Evolutionary conservation across 2,329 filamentous ascomycete genomes (phyloP).

Genomic region (Blastomyces emzantsi): DNA sequence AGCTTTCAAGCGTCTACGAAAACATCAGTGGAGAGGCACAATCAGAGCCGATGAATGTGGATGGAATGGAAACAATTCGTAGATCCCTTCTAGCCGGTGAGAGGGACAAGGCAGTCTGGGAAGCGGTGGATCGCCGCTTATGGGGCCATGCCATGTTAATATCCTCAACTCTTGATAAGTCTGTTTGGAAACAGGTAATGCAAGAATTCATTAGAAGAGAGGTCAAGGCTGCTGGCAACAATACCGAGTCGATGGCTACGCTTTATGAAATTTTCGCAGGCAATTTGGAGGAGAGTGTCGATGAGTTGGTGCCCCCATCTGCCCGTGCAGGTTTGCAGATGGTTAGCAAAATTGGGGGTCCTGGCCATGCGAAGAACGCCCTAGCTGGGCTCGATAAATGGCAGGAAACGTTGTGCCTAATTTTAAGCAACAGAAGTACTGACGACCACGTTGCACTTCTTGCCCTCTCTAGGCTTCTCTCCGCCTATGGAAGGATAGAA

Average conservation of each 20-base stretch:
- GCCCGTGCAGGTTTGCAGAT: constrained; percentile 88
- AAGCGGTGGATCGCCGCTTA: constrained; percentile 80
- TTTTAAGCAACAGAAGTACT: constrained; percentile 77
- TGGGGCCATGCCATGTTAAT: constrained; percentile 97
- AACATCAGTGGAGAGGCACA: constrained; percentile 18
- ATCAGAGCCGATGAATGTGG: constrained; percentile 10
- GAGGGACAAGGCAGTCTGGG: constrained; percentile 85
- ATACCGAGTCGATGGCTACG: constrained; percentile 79
- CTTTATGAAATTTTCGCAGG: constrained; percentile 91
- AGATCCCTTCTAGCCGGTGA: constrained; percentile 62
- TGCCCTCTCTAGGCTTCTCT: constrained; percentile 70
- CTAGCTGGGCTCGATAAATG: constrained; percentile 85
- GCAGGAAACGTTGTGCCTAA: constrained; percentile 78
- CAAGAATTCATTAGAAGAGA: constrained; percentile 95
- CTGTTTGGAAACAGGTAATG: constrained; percentile 81
- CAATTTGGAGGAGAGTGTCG: constrained; percentile 87
- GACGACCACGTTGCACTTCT: constrained; percentile 70
- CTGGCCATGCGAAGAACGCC: constrained; percentile 58
- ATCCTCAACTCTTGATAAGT: constrained; percentile 63
- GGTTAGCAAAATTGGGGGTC: constrained; percentile 59
- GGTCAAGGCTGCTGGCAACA: constrained; percentile 69
- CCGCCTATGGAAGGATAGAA: constrained; percentile 77
- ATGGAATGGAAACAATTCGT: constrained; percentile 13
- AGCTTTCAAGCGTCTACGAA: constrained; percentile 32
- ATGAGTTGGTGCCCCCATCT: constrained; percentile 88